phyloP scores from a whole-genome alignment of 2,329 filamentous ascomycete genomes.

The Akanthomyces muscarius region DNA sequence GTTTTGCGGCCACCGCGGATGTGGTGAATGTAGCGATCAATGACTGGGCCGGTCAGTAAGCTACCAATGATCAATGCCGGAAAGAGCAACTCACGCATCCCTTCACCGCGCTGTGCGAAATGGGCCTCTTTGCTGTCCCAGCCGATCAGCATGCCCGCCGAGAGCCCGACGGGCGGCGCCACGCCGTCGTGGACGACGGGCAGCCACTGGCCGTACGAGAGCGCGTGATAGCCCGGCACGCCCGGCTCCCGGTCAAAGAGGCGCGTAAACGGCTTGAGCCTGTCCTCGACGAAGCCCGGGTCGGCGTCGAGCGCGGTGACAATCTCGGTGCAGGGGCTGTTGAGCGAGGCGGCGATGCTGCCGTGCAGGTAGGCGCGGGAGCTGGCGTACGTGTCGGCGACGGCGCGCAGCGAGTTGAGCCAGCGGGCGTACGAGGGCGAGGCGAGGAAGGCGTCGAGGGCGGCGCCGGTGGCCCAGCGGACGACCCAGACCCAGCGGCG shows the following conservation, averaged over 20 bases:
- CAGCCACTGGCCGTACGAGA: conserved; percentile 32
- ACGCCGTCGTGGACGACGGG: conserved; percentile 28
- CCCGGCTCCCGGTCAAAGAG: conserved; percentile 22
- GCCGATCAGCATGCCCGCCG: conserved; percentile 33
- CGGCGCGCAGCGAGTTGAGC: conserved; percentile 33
- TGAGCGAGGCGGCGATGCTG: conserved; percentile 27
- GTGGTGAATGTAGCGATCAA: conserved; percentile 18
- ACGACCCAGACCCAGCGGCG: conserved; percentile 31
- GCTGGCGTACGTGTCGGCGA: conserved; percentile 24
- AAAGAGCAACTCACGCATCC: conserved; percentile 26
- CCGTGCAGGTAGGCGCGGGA: conserved; percentile 24
- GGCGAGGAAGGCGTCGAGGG: conserved; percentile 37
- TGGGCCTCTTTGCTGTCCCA: conserved; percentile 40
- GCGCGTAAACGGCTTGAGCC: conserved; percentile 28
- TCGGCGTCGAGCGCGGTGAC: conserved; percentile 33
- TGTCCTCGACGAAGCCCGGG: conserved; percentile 28
- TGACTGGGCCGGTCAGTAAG: background rate
- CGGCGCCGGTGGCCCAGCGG: conserved; percentile 32
- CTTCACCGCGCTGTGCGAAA: conserved; percentile 29
- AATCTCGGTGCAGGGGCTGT: conserved; percentile 37
- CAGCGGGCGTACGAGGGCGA: conserved; percentile 39
- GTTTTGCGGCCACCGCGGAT: conserved; percentile 17
- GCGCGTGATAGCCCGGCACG: conserved; percentile 30
- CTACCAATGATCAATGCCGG: background rate
- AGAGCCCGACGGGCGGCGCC: conserved; percentile 27